Conservation (phyloP, 1,284 basidiomycete genomes). For the Kwoniella shivajii region DNA sequence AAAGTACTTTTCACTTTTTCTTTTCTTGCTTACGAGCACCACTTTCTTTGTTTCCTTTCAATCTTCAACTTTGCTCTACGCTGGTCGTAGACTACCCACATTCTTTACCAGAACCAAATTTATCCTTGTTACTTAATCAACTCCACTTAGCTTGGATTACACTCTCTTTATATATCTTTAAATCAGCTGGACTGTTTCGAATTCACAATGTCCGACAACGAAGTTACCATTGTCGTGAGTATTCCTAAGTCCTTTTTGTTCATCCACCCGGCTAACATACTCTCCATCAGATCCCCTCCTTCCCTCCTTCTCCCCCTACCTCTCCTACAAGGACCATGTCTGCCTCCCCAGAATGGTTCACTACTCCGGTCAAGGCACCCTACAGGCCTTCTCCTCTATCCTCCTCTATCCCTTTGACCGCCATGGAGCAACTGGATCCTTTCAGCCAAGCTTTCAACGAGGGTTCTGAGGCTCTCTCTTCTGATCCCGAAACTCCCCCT, state of each 20-base stretch:
- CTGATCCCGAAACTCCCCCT: slow-evolving; percentile 16
- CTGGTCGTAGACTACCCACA: slow-evolving; percentile 8
- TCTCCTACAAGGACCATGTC: slow-evolving; percentile 15
- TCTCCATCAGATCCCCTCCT: slow-evolving; percentile 21
- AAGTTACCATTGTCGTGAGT: slow-evolving; percentile 18
- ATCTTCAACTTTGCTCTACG: slow-evolving; percentile 7
- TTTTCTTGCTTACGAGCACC: slow-evolving; percentile 6
- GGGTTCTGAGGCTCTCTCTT: slow-evolving; percentile 8
- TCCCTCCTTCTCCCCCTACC: slow-evolving; percentile 27
- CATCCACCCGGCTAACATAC: neutral
- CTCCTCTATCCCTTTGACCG: slow-evolving; percentile 9
- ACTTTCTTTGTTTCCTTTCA: slow-evolving; percentile 5
- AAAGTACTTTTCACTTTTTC: neutral
- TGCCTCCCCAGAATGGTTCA: slow-evolving; percentile 28
- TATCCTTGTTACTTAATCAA: neutral
- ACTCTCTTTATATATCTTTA: neutral
- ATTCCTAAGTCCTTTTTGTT: neutral
- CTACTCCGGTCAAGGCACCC: slow-evolving; percentile 14
- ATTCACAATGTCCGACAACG: slow-evolving; percentile 14
- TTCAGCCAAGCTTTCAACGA: slow-evolving; percentile 5
- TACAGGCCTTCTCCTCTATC: slow-evolving; percentile 20
- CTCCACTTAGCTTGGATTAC: neutral
- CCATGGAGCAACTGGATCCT: slow-evolving; percentile 11
- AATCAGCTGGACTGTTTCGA: slow-evolving; percentile 3
- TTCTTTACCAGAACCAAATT: neutral